These are phyloP conservation scores for Larix kaempferi DNA, from an alignment of 75 land plant genomes.

Conservation along the genomic window DNA sequence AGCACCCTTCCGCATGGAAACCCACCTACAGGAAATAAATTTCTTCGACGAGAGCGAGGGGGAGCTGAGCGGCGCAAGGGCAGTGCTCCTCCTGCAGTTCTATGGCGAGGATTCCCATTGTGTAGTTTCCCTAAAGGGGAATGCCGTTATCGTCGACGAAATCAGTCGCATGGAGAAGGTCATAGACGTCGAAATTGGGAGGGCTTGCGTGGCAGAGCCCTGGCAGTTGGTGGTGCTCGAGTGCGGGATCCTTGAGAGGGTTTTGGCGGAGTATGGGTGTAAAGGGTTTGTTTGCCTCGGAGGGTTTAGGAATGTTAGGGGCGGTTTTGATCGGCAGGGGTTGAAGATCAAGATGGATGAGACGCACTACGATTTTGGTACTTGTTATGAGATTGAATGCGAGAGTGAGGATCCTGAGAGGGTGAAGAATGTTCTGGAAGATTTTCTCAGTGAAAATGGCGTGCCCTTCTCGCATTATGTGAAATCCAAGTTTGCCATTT, in stretches of 20 bases:
- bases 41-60: constrained; percentile 57
- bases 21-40: constrained; percentile 74
- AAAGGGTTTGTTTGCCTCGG: constrained; percentile 67
- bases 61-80: constrained; percentile 41
- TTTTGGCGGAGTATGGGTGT: constrained; percentile 46
- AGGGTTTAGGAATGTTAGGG: constrained; percentile 84
- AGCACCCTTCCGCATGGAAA: constrained; percentile 43
- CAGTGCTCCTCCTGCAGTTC: constrained; percentile 86
- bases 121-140: constrained; percentile 72
- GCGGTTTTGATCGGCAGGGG: constrained; percentile 77
- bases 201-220: constrained; percentile 67
- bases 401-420: constrained; percentile 79
- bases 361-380: constrained; percentile 78
- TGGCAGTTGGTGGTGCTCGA: constrained; percentile 19
- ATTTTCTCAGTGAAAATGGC: constrained; percentile 56
- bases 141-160: constrained; percentile 55
- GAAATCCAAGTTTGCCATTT: constrained; percentile 73
- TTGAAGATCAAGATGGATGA: constrained; percentile 81
- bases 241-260: constrained; percentile 29
- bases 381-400: constrained; percentile 86
- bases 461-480: constrained; percentile 55
- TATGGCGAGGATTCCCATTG: constrained; percentile 62
- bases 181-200: constrained; percentile 49
- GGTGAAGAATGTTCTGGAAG: constrained; percentile 50
- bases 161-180: constrained; percentile 82